Base-by-base conservation (phyloP, 139 green algal species). In the Coelastrella sp. region DNA sequence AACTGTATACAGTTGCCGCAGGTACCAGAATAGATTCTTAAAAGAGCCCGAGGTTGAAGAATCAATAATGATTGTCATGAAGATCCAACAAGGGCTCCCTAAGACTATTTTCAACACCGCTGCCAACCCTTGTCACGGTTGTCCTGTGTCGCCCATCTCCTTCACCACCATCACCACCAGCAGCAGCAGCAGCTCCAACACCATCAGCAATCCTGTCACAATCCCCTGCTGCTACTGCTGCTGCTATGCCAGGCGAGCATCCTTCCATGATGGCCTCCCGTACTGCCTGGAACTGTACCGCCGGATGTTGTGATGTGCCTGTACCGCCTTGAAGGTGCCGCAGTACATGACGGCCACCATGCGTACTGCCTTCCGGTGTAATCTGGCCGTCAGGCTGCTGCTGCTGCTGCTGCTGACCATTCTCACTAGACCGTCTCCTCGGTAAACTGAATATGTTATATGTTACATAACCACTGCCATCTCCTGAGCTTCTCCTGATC, bases 291-390 rank as follows among this genome's bases (percentile, higher is more conserved):
- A 85, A 85, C 14, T 85, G 61, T 20, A 63, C 79, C 17, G 68
- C 68, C 19, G 24, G 10, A 25, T 76, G 68, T 25, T 68, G 61
- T 20, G 19, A 24, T 57, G 56, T 68, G 8, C 70, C 56, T 72
- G 20, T 70, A 85, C 79, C 70, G 79, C 79, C 79, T 58, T 85
- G 56, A 25, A 61, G n/a, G 22, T 85, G 79, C 17, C 24, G 15
- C 7, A 25, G 68, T 24, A 76, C 68, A 76, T 27, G 68, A 11
- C 68, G 17, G 68, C 68, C 68, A 8, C 68, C 68, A 19, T 76
- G 68, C 8, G 68, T 76, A 76, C 68, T 76, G 19, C 68, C 68
- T 25, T 76, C 68, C 3, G 68, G 68, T 24, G 68, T 27, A 10
- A 25, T 24, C 15, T 76, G 68, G 19, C 68, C 63, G 63, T 17